A percentile compares a stretch with the other conserved stretches of the same genome.
phyloP scores from a whole-genome alignment of 805 yeast genomes.

The Cyberlindnera americana region DNA sequence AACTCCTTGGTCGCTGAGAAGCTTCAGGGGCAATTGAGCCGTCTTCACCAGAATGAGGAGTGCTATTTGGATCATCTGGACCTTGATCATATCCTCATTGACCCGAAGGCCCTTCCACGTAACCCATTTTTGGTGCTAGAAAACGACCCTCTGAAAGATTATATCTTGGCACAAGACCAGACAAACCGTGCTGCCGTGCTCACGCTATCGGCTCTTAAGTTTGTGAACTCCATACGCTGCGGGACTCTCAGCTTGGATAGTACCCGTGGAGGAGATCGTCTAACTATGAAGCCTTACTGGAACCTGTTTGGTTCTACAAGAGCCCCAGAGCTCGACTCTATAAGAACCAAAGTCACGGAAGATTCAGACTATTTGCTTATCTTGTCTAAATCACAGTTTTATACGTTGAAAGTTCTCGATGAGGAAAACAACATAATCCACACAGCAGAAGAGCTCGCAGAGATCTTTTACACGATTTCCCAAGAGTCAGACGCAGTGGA shows the following conservation, averaged over 20 bases:
- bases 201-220: slow-evolving; percentile 63
- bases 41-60: slow-evolving; percentile 40
- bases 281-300: slow-evolving; percentile 66
- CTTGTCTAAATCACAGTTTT: slow-evolving; percentile 77
- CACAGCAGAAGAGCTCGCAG: slow-evolving; percentile 60
- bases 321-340: slow-evolving; percentile 52
- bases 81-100: slow-evolving; percentile 35
- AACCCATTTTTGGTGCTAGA: slow-evolving; percentile 74
- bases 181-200: slow-evolving; percentile 64
- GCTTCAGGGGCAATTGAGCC: slow-evolving; percentile 52
- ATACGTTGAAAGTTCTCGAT: slow-evolving; percentile 82
- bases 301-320: slow-evolving; percentile 71
- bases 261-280: slow-evolving; percentile 45
- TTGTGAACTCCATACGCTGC: slow-evolving; percentile 54
- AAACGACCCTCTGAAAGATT: slow-evolving; percentile 65
- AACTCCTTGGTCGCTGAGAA: slow-evolving; percentile 38
- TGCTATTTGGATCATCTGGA: slow-evolving; percentile 52
- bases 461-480: slow-evolving; percentile 62
- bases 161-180: slow-evolving; percentile 55
- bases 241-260: slow-evolving; percentile 57
- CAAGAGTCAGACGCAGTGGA: slow-evolving; percentile 60
- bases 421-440: slow-evolving; percentile 59
- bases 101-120: slow-evolving; percentile 55
- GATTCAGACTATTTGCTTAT: slow-evolving; percentile 72
- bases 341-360: slow-evolving; percentile 66